Evolutionary conservation across 1,284 basidiomycete species (phyloP).

Genomic region (Rhodotorula sp.): DNA sequence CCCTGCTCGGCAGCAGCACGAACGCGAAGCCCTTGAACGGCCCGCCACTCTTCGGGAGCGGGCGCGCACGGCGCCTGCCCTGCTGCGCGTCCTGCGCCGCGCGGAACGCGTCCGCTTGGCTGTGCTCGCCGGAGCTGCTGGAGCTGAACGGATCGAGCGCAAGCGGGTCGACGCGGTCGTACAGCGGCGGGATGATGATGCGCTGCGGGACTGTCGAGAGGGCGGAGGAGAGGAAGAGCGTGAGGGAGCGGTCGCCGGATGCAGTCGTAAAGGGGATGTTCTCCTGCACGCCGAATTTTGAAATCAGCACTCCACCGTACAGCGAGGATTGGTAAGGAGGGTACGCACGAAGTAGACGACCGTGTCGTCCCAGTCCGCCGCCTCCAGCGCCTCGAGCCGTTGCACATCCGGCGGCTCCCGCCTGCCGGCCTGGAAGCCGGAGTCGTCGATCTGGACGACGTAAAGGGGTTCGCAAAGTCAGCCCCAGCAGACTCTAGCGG

Average conservation of each 20-base stretch:
- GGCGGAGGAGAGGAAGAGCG: constrained; percentile 19
- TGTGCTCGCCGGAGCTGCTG: not conserved
- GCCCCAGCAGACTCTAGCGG: too few species aligned
- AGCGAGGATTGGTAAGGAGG: not conserved
- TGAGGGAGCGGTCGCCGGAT: constrained; percentile 9
- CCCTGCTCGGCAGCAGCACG: constrained; percentile 24
- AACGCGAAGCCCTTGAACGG: constrained; percentile 46
- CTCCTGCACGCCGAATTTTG: constrained; percentile 13
- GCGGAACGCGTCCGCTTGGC: constrained; percentile 24
- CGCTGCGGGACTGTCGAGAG: constrained; percentile 23
- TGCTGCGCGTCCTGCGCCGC: not conserved
- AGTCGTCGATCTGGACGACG: constrained; percentile 21
- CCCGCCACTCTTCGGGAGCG: constrained; percentile 42
- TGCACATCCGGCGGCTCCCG: constrained; percentile 17
- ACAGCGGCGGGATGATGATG: constrained; percentile 32
- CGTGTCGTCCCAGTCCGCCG: constrained; percentile 39
- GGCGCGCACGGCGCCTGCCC: not conserved
- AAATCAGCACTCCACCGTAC: too few species aligned
- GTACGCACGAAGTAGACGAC: constrained; percentile 32
- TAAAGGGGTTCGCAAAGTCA: not conserved
- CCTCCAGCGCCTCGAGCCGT: constrained; percentile 14
- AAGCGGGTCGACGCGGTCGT: constrained; percentile 23
- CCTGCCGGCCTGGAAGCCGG: constrained; percentile 35
- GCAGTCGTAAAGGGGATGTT: constrained; percentile 25
- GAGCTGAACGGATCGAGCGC: not conserved